phyloP scores from a whole-genome alignment of 202 grass and related monocot genomes.

The Carex arenaria region DNA sequence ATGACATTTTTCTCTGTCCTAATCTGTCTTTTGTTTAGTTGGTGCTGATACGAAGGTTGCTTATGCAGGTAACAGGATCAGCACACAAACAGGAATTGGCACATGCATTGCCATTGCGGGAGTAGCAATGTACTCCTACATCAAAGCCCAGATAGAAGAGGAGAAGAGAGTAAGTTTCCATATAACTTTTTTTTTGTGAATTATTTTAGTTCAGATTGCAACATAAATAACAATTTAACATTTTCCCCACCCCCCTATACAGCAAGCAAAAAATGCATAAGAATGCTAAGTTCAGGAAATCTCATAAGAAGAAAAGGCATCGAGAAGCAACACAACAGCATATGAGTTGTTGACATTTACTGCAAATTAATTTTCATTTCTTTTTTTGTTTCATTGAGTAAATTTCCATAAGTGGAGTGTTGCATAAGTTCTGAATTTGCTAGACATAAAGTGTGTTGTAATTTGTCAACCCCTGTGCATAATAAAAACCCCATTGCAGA shows the following conservation, averaged over 20 bases:
- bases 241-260: not conserved
- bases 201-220: not conserved
- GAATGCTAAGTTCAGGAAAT: not conserved
- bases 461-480: not conserved
- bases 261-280: constrained; percentile 23
- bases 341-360: constrained; percentile 11
- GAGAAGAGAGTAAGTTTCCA: constrained; percentile 84
- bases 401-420: constrained; percentile 4
- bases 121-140: constrained; percentile 90
- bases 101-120: constrained; percentile 86
- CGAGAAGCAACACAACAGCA: not conserved
- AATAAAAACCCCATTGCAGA: constrained; percentile 4
- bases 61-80: constrained; percentile 82
- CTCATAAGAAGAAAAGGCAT: constrained; percentile 1
- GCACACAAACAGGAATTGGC: constrained; percentile 90
- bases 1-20: constrained; percentile 9
- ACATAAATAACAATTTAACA: not conserved
- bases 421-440: constrained; percentile 12
- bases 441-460: constrained; percentile 12
- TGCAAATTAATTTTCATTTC: constrained; percentile 3
- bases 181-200: not conserved
- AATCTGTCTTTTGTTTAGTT: not conserved
- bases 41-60: not conserved
- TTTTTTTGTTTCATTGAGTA: constrained; percentile 14
- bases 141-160: constrained; percentile 95